Conservation (phyloP, 495 filamentous ascomycete species). For the Penicillium paxilli region DNA sequence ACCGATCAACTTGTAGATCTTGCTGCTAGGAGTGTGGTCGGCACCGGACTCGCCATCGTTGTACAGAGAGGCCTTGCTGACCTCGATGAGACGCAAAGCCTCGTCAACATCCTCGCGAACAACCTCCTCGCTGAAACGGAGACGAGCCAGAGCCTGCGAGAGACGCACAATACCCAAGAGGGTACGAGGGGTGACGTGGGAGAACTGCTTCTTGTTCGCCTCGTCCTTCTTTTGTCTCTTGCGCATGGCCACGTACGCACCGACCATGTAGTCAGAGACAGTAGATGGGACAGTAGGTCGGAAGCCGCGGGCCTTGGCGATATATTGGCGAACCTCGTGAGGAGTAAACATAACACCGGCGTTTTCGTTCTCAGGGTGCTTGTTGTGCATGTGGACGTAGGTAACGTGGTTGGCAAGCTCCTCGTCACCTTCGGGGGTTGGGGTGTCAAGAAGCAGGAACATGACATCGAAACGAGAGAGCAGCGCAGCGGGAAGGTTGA, state of each 20-base stretch:
- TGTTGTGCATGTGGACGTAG: slow-evolving; percentile 96
- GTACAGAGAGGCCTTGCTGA: slow-evolving; percentile 84
- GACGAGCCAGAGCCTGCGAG: slow-evolving; percentile 90
- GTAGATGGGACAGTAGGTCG: slow-evolving; percentile 79
- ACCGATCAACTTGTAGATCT: slow-evolving; percentile 92
- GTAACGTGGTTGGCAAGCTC: slow-evolving; percentile 95
- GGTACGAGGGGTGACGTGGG: slow-evolving; percentile 89
- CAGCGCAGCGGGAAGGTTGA: slow-evolving; percentile 93
- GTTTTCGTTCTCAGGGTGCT: slow-evolving; percentile 76
- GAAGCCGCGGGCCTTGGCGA: slow-evolving; percentile 87
- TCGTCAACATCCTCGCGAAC: slow-evolving; percentile 94
- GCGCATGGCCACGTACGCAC: slow-evolving; percentile 90
- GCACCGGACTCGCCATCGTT: slow-evolving; percentile 58
- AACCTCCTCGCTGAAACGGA: slow-evolving; percentile 81
- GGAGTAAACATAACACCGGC: slow-evolving; percentile 77
- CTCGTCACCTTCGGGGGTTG: slow-evolving; percentile 82
- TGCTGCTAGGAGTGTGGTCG: slow-evolving; percentile 79
- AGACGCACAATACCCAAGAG: slow-evolving; percentile 90
- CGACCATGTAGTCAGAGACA: slow-evolving; percentile 93
- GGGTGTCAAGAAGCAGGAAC: slow-evolving; percentile 94
- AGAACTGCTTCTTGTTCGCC: slow-evolving; percentile 82
- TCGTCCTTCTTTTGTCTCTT: slow-evolving; percentile 87
- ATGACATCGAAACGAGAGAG: slow-evolving; percentile 96
- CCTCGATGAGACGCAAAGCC: slow-evolving; percentile 84
- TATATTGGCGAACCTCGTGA: slow-evolving; percentile 90